Conservation (phyloP, 768 basidiomycete genomes). For the Termitomyces sp. region DNA sequence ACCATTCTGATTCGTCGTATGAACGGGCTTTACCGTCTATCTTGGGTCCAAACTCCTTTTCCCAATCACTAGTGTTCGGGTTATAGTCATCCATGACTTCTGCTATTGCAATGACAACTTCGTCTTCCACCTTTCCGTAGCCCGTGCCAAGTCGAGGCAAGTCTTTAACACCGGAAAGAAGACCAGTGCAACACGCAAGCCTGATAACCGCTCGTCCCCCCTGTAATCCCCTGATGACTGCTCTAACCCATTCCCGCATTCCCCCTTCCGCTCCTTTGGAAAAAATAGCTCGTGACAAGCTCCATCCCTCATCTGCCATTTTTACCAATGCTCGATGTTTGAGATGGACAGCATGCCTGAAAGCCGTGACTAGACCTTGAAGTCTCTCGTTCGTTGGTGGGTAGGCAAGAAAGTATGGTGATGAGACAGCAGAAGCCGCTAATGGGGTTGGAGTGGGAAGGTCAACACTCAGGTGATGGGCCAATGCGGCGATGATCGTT, state of each 20-base stretch:
- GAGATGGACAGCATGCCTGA: slow-evolving; percentile 55
- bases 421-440: slow-evolving; percentile 49
- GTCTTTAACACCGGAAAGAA: slow-evolving; percentile 62
- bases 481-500: slow-evolving; percentile 48
- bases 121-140: slow-evolving; percentile 50
- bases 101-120: slow-evolving; percentile 63
- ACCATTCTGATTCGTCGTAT: background rate
- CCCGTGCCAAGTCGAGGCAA: slow-evolving; percentile 23
- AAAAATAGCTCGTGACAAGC: slow-evolving; percentile 26
- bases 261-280: slow-evolving; percentile 32
- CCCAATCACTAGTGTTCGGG: slow-evolving; percentile 43
- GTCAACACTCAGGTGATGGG: slow-evolving; percentile 50
- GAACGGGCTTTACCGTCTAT: slow-evolving; percentile 32
- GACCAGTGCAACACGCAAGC: slow-evolving; percentile 57
- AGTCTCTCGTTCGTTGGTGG: slow-evolving; percentile 42
- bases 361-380: slow-evolving; percentile 45
- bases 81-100: slow-evolving; percentile 63
- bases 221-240: slow-evolving; percentile 51
- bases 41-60: slow-evolving; percentile 59
- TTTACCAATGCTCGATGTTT: slow-evolving; percentile 38
- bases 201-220: slow-evolving; percentile 61
- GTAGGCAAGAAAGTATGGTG: slow-evolving; percentile 43
- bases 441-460: slow-evolving; percentile 51
- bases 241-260: slow-evolving; percentile 44
- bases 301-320: slow-evolving; percentile 24